Evolutionary conservation across 2,329 filamentous ascomycete species (phyloP).

Genomic region (Hysterium pulicare): DNA sequence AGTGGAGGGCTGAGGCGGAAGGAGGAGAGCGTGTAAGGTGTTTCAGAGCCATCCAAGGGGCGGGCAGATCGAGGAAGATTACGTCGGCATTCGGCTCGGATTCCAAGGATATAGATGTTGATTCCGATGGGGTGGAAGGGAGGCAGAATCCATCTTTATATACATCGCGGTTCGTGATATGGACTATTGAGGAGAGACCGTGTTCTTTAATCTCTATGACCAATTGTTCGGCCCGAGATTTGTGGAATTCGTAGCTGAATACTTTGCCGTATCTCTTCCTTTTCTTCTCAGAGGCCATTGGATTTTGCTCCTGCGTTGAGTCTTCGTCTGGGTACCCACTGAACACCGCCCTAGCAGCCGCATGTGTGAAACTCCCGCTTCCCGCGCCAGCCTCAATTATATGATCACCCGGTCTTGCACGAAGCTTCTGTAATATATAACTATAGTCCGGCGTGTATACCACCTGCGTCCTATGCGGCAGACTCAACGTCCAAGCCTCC

Average conservation of each 20-base stretch:
- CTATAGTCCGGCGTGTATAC: conserved; percentile 87
- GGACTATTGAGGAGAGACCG: conserved; percentile 61
- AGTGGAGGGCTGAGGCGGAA: conserved; percentile 22
- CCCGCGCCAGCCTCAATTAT: conserved; percentile 80
- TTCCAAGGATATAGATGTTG: not conserved
- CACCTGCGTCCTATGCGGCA: conserved; percentile 80
- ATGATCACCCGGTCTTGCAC: conserved; percentile 67
- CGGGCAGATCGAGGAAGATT: conserved; percentile 76
- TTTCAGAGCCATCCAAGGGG: conserved; percentile 74
- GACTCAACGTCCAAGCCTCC: conserved; percentile 75
- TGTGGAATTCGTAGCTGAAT: conserved; percentile 80
- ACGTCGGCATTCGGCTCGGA: conserved; percentile 55
- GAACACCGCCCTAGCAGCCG: conserved; percentile 71
- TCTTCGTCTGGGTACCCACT: conserved; percentile 58
- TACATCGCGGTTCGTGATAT: conserved; percentile 75
- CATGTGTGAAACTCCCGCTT: conserved; percentile 81
- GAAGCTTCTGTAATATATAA: conserved; percentile 74
- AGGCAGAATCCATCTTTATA: conserved; percentile 71
- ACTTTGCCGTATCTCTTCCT: conserved; percentile 59
- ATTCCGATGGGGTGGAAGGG: not conserved
- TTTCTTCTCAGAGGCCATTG: conserved; percentile 24
- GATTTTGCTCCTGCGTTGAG: conserved; percentile 27
- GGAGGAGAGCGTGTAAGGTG: conserved; percentile 61
- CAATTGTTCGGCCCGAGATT: conserved; percentile 67
- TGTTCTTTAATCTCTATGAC: conserved; percentile 67